Evolutionary conservation across 495 filamentous ascomycete genomes (phyloP), one percentile per base, ranked within the genome.

Genomic region (Penicillium bialowiezense): DNA sequence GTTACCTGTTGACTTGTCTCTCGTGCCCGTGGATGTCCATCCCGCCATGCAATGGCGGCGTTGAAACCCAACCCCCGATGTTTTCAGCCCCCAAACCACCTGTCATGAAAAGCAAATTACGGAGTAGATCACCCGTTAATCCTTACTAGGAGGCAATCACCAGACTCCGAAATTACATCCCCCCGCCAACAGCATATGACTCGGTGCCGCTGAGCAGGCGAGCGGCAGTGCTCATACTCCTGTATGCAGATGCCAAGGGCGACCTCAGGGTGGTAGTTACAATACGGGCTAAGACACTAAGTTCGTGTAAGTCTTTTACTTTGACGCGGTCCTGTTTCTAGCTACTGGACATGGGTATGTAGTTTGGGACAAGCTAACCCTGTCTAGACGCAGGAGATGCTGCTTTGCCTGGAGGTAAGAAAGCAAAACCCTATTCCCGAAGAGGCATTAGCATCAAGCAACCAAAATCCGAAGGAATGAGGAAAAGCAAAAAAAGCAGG

Each of bases 261-360:
- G 86, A 92, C 36, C 68, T 96, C 23, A 73, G 84, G 34, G 85
- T 95, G 7, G 90, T 96, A 15, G 78, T 97, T 45, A 97, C 91
- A 19, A 89, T 96, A 68, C 81, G 91, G 50, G 86, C 90, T 24
- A 80, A 83, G 45, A 87, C 78, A 31, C 67, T 96, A 51, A 82
- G 84, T 63, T 79, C 73, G 44, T 84, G 77, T 78, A 60, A 35
- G 65, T 60, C 34, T 47, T 15, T 15, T 34, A 19, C n/a, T 42
- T 54, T 31, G 37, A 20, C 9, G 17, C 39, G 37, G 32, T 20
- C 29, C 13, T 41, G 31, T 35, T 21, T 34, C 20, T 23, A 18
- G 20, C 28, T 37, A 56, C 52, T 57, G 33, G 48, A 60, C 54
- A 60, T 63, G 44, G 41, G 26, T 44, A 20, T 23, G 7, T 21